Conservation (phyloP, 2,329 filamentous ascomycete genomes). For the Colletotrichum falcatum region DNA sequence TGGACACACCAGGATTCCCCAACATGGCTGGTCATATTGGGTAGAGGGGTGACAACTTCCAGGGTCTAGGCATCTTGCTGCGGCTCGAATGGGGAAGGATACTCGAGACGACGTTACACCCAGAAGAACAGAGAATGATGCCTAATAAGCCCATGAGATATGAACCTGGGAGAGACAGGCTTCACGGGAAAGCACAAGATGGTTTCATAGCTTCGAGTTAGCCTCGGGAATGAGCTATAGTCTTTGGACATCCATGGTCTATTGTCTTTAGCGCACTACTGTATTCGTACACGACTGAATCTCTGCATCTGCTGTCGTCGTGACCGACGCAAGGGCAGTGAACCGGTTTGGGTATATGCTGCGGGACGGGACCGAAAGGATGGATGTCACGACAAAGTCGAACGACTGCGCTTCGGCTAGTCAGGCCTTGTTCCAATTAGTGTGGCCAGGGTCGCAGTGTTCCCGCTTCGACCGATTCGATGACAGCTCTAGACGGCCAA, state of each 20-base stretch:
- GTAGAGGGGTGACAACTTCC: background rate
- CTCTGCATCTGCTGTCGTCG: background rate
- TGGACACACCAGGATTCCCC: background rate
- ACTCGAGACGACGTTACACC: background rate
- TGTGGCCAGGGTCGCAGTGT: background rate
- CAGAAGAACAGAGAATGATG: background rate
- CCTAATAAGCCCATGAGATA: background rate
- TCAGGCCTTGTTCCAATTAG: background rate
- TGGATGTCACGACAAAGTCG: constrained; percentile 9
- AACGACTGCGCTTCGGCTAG: background rate
- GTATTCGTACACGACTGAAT: background rate
- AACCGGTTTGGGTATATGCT: background rate
- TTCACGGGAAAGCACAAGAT: constrained; percentile 13
- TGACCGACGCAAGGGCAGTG: background rate
- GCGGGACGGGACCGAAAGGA: background rate
- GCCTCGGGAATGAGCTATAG: background rate
- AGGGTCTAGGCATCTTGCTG: background rate
- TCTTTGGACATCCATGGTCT: background rate
- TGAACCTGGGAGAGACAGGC: background rate
- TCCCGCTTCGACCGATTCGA: constrained; percentile 17
- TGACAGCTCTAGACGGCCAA: constrained; percentile 19
- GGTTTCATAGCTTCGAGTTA: constrained; percentile 1
- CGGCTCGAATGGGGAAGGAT: background rate
- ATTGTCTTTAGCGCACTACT: background rate
- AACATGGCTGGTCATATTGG: background rate